These are phyloP conservation scores for Blastocystis sp. DNA, from an alignment of 352 stramenopile species.

Conservation along the genomic window DNA sequence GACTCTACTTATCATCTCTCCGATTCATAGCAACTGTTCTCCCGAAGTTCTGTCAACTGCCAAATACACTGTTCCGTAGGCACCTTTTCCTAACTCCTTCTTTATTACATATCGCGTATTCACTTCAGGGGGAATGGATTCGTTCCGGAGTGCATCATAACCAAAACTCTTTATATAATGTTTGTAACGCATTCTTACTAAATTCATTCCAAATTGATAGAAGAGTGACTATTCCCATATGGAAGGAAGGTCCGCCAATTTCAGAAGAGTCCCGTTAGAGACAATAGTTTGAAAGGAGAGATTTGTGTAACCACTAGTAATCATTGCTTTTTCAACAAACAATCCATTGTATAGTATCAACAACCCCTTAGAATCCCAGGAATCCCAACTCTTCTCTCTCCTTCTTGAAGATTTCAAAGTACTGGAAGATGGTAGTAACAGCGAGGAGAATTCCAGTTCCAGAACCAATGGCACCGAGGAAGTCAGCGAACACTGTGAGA, in stretches of 20 bases:
- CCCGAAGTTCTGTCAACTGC: conserved; percentile 34
- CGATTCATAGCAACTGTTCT: background rate
- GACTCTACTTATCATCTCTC: conserved; percentile 1
- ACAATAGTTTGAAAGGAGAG: too few species aligned
- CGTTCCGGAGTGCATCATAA: conserved; percentile 2
- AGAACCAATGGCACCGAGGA: conserved; percentile 93
- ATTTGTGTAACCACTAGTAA: too few species aligned
- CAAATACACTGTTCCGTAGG: conserved; percentile 57
- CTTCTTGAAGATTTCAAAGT: too few species aligned
- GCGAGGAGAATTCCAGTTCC: too few species aligned
- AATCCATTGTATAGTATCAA: background rate
- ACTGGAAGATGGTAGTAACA: too few species aligned
- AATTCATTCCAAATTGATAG: too few species aligned
- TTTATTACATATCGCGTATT: conserved; percentile 62
- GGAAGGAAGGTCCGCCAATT: too few species aligned
- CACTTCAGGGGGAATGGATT: conserved; percentile 47
- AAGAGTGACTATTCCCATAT: too few species aligned
- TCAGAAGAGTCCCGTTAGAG: too few species aligned
- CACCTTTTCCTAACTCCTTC: conserved; percentile 60
- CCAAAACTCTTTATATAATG: background rate
- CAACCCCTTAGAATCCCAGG: too few species aligned
- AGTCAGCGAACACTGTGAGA: conserved; percentile 92
- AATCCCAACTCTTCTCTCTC: too few species aligned
- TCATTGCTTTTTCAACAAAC: conserved; percentile 29
- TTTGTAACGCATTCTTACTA: too few species aligned